Evolutionary conservation across 75 land plant species (phyloP).

Genomic region (Selaginella moellendorffii): DNA sequence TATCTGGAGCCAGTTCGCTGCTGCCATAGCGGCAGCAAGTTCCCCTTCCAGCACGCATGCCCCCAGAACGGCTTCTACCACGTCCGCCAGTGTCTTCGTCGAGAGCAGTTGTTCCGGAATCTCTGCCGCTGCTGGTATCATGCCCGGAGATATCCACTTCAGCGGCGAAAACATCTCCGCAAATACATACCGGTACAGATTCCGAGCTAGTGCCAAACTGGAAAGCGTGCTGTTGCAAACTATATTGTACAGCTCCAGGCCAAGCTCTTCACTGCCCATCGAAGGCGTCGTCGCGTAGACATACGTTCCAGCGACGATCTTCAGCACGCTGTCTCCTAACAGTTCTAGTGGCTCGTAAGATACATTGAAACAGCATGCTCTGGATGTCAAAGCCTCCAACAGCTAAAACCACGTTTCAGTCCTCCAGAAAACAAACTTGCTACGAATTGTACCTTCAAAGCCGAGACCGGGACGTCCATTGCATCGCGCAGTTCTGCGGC

Average conservation of each 20-base stretch:
- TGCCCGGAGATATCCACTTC: constrained; percentile 28
- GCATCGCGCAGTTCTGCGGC: constrained; percentile 26
- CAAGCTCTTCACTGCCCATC: not conserved
- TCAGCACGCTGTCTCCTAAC: constrained; percentile 27
- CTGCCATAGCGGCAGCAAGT: constrained; percentile 14
- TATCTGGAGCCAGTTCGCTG: constrained; percentile 18
- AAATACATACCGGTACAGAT: constrained; percentile 8
- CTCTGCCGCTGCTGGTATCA: not conserved
- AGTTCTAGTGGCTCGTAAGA: constrained; percentile 29
- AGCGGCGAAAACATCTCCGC: constrained; percentile 11
- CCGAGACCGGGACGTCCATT: constrained; percentile 19
- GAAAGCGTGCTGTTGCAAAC: not conserved
- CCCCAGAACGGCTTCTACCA: constrained; percentile 28
- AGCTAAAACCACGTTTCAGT: not conserved
- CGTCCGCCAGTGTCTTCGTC: constrained; percentile 24
- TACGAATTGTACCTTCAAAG: constrained; percentile 20
- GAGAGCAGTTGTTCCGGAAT: constrained; percentile 14
- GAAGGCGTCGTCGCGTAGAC: not conserved
- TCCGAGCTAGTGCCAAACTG: not conserved
- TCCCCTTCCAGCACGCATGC: constrained; percentile 14
- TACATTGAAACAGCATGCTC: constrained; percentile 17
- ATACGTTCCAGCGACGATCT: not conserved
- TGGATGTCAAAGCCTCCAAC: constrained; percentile 26
- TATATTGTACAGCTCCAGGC: not conserved
- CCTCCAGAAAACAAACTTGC: too few relatives aligned